Evolutionary conservation across 345 rosid genomes (phyloP), one percentile per base, ranked within the genome.

Genomic region (Acer campestre): DNA sequence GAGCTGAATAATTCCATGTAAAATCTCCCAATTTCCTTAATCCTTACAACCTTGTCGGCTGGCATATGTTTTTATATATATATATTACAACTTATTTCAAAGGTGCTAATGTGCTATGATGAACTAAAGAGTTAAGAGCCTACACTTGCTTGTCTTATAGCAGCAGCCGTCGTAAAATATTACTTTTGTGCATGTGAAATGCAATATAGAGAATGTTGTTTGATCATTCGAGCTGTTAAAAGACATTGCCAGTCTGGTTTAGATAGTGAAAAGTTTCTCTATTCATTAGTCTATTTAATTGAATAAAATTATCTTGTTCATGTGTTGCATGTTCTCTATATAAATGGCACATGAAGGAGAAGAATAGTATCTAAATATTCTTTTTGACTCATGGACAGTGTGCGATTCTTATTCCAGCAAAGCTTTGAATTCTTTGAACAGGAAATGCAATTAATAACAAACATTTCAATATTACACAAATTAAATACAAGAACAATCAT

Each of bases 171-270:
- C 44, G 23, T 29, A 13, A 58, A 58, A 17, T 44, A 46, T 29
- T 35, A 38, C 56, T 61, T 18, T 49, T 59, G 55, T 59, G 70
- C 74, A 71, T 61, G 70, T 38, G 38, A 23, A 59, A 59, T 10
- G 70, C 20, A 38, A 18, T 10, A 48, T 46, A 61, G 16, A 29
- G 62, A 68, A 20, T n/a, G 27, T 7, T 48, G 73, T 48, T 18
- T 49, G 29, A 18, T 25, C 27, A 25, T 25, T 1, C 27, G 27
- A 25, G 27, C 27, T 25, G 27, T 25, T 25, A 27, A 42, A n/a
- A 25, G 42, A 23, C 18, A 59, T 13, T n/a, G 29, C 49, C 61
- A n/a, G 77, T 74, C 61, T 62, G 67, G 77, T 61, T 74, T 49
- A 12, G 18, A 18, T 10, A 5, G 66, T 35, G 31, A 72, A 56